These are phyloP conservation scores for Cymbopogon citratus DNA, from an alignment of 176 grass and related monocot species.

Conservation along the genomic window DNA sequence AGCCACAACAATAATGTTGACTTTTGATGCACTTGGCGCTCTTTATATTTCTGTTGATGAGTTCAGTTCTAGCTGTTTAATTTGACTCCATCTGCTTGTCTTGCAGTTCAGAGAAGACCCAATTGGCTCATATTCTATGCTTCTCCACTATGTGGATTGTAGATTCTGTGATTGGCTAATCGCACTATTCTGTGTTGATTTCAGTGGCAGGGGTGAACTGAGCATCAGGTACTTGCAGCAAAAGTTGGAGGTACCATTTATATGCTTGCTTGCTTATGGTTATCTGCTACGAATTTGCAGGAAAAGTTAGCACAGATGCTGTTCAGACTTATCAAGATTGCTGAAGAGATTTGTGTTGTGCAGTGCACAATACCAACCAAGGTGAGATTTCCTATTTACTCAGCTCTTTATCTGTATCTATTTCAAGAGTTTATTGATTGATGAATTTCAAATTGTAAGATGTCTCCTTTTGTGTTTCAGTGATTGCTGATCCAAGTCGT, in stretches of 20 bases:
- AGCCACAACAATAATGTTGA: not conserved
- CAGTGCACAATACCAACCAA: constrained; percentile 94
- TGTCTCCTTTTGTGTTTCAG: constrained; percentile 30
- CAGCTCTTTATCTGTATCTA: not conserved
- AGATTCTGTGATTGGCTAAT: constrained; percentile 60
- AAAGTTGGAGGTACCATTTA: not conserved
- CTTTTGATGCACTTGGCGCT: not conserved
- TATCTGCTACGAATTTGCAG: constrained; percentile 38
- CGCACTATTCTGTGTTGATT: constrained; percentile 77
- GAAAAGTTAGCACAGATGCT: constrained; percentile 96
- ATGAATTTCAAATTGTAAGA: not conserved
- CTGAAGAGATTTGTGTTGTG: constrained; percentile 89
- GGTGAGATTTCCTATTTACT: constrained; percentile 24
- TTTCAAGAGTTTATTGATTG: not conserved
- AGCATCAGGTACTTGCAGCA: constrained; percentile 54
- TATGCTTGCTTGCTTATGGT: constrained; percentile 32
- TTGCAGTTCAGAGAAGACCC: constrained; percentile 80
- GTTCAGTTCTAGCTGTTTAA: not conserved
- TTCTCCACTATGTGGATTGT: constrained; percentile 81
- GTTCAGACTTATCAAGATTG: constrained; percentile 80
- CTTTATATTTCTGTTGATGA: not conserved
- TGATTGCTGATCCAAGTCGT: constrained; percentile 81
- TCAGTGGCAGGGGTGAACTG: constrained; percentile 83
- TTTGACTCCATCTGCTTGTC: not conserved
- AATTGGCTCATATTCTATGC: constrained; percentile 78